Evolutionary conservation across 202 grass and related monocot species (phyloP).

Genomic region (Eragrostis tef): DNA sequence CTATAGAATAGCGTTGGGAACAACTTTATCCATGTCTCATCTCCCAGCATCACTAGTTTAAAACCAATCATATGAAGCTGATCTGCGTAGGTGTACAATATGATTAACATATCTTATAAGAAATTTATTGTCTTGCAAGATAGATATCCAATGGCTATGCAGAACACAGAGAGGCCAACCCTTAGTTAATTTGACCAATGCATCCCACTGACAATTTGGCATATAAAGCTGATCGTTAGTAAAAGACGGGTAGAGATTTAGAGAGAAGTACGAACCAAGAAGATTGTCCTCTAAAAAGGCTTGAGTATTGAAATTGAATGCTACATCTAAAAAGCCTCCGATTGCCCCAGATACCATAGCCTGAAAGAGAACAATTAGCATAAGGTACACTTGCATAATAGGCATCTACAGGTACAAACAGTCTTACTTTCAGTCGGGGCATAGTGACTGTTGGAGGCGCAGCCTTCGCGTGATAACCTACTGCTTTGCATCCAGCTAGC

Average conservation of each 20-base stretch:
- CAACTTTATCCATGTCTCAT: slow-evolving; percentile 98
- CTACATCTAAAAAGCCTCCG: slow-evolving; percentile 95
- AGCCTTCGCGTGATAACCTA: slow-evolving; percentile 92
- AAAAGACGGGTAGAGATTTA: neutral
- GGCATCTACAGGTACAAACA: neutral
- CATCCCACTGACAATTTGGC: slow-evolving; percentile 21
- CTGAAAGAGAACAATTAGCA: slow-evolving; percentile 51
- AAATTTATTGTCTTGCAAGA: slow-evolving; percentile 5
- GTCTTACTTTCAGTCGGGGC: slow-evolving; percentile 83
- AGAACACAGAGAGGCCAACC: neutral
- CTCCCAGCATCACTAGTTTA: slow-evolving; percentile 92
- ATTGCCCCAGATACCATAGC: slow-evolving; percentile 91
- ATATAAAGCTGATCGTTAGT: slow-evolving; percentile 24
- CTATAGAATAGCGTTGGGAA: slow-evolving; percentile 84
- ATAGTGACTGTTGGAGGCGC: slow-evolving; percentile 92
- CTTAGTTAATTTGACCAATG: neutral
- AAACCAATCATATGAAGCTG: slow-evolving; percentile 80
- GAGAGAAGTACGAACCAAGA: slow-evolving; percentile 80
- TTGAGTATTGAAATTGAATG: slow-evolving; percentile 97
- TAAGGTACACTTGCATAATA: neutral
- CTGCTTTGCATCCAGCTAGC: slow-evolving; percentile 64
- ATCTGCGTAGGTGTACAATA: slow-evolving; percentile 56
- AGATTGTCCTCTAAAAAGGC: slow-evolving; percentile 92
- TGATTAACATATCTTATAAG: slow-evolving; percentile 30
- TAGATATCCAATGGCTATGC: neutral